These are phyloP conservation scores for Claviceps africana DNA, from an alignment of 2,329 filamentous ascomycete species.

Conservation along the genomic window DNA sequence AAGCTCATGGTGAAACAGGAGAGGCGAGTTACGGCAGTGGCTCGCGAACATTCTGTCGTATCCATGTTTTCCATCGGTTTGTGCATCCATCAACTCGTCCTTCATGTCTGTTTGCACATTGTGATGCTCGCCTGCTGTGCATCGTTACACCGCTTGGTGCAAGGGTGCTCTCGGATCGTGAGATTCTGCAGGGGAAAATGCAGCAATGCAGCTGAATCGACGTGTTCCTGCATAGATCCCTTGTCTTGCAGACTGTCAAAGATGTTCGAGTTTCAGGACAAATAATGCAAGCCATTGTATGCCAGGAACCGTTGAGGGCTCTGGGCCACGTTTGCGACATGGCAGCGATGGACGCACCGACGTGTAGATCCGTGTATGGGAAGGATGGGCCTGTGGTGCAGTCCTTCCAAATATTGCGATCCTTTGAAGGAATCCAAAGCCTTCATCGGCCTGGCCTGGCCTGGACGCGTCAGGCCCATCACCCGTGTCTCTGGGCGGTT, in stretches of 20 bases:
- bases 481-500: neutral
- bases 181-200: neutral
- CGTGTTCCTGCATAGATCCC: neutral
- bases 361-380: too few relatives aligned
- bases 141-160: slow-evolving; percentile 1
- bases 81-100: neutral
- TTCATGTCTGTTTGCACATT: neutral
- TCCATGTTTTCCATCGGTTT: neutral
- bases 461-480: neutral
- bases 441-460: too few relatives aligned
- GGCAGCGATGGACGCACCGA: neutral
- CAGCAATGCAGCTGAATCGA: neutral
- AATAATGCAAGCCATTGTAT: neutral
- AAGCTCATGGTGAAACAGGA: neutral
- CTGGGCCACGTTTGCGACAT: neutral
- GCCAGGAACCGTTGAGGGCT: neutral
- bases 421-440: neutral
- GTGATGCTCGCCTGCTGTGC: neutral
- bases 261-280: neutral
- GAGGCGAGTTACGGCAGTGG: neutral
- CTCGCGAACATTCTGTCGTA: neutral
- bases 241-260: neutral
- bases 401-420: neutral
- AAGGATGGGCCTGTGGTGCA: neutral
- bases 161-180: neutral